Base-by-base conservation (phyloP, 2,329 filamentous ascomycete genomes). In the Calonectria hongkongensis region DNA sequence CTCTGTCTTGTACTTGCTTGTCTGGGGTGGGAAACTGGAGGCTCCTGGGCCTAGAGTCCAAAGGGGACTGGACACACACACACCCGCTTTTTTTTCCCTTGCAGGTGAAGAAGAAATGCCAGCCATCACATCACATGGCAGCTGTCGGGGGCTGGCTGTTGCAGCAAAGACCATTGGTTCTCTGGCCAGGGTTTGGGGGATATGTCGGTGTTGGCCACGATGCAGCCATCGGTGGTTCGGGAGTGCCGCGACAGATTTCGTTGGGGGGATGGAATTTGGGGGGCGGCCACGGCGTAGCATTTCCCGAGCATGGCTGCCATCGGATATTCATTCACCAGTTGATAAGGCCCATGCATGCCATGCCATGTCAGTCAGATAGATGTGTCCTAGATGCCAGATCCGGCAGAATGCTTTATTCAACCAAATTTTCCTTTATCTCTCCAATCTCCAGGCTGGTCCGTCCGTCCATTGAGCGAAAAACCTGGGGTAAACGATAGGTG, bases 71-170 rank as follows among this genome's bases (percentile, higher is more conserved):
- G 63, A 48, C 47, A 21, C 21, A 21, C 9, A 9, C 5, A 33
- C 30, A 25, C 13, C n/a, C n/a, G n/a, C n/a, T 60, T 51, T 41
- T 18, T 18, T 25, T 9, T 50, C 50, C 15, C 21, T 50, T 51
- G 51, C 68, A 27, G 28, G 60, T 47, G 50, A 41, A 60, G 30
- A 48, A 64, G 30, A 48, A 64, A 69, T 9, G 50, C 27, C 33
- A 41, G 33, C 30, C 43, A 36, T 72, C 65, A 68, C 70, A 72
- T 72, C 65, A 68, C 70, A 72, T 72, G 70, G 70, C 21, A 30
- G 30, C 41, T 21, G 43, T 62, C 51, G 54, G 48, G 64, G 63
- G 43, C 30, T 45, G 58, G 69, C 43, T 5, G 33, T 15, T 41
- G 8, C 58, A 30, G 48, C 48, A 45, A 41, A 21, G 33, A 48